These are phyloP conservation scores for Cyclotella distinguenda DNA, from an alignment of 108 stramenopile genomes.

Conservation along the genomic window DNA sequence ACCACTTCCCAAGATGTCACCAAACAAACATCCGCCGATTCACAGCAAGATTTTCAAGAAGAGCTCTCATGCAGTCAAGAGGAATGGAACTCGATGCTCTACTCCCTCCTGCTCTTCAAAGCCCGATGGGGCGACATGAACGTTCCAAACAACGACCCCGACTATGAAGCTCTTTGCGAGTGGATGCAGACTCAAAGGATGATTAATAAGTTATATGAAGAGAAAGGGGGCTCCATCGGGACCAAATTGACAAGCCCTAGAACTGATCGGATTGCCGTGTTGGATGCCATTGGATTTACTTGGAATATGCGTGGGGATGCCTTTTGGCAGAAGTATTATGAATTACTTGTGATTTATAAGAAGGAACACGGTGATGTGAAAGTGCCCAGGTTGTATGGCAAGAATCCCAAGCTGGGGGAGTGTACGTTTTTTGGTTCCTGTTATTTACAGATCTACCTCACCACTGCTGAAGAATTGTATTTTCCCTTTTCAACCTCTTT, in stretches of 20 bases:
- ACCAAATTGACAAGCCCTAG: conserved; percentile 16
- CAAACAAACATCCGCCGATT: neutral
- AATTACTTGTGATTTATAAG: conserved; percentile 53
- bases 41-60: too few relatives aligned
- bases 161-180: conserved; percentile 18
- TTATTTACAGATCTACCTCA: neutral
- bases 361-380: conserved; percentile 57
- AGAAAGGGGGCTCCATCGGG: conserved; percentile 4
- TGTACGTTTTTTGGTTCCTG: conserved; percentile 19
- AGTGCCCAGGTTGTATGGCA: conserved; percentile 57
- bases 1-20: neutral
- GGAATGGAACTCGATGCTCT: conserved; percentile 46
- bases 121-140: conserved; percentile 36
- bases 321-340: conserved; percentile 56
- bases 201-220: conserved; percentile 49
- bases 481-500: neutral
- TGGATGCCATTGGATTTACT: conserved; percentile 34
- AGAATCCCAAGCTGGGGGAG: conserved; percentile 60
- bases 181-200: conserved; percentile 54
- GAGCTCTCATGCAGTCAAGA: neutral
- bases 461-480: too few relatives aligned
- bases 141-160: conserved; percentile 18
- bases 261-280: conserved; percentile 44
- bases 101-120: conserved; percentile 38
- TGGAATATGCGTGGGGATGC: conserved; percentile 44